Evolutionary conservation across 768 basidiomycete species (phyloP).

Genomic region (Piloderma croceum): DNA sequence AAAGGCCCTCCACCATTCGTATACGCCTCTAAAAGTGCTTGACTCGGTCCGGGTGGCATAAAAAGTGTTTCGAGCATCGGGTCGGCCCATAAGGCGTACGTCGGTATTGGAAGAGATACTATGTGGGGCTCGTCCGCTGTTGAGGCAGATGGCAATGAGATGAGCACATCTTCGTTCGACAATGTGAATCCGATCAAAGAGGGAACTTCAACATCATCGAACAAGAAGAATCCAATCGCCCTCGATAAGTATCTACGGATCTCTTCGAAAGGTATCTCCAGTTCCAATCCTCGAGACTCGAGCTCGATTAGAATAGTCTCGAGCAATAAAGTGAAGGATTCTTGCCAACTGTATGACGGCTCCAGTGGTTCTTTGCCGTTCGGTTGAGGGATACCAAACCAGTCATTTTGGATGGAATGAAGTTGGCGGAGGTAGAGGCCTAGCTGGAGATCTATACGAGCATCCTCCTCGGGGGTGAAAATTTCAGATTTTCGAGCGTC

Average conservation of each 20-base stretch:
- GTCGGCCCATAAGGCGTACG: slow-evolving; percentile 69
- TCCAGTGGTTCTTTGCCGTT: slow-evolving; percentile 19
- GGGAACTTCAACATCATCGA: slow-evolving; percentile 72
- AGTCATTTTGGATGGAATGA: slow-evolving; percentile 73
- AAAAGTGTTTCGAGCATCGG: slow-evolving; percentile 68
- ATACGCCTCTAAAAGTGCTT: slow-evolving; percentile 60
- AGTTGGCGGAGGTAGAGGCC: slow-evolving; percentile 57
- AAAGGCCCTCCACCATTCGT: slow-evolving; percentile 39
- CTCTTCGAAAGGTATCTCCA: slow-evolving; percentile 34
- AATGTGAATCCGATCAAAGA: slow-evolving; percentile 61
- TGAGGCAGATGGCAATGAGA: slow-evolving; percentile 30
- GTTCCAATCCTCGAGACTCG: slow-evolving; percentile 11
- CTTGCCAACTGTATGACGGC: slow-evolving; percentile 67
- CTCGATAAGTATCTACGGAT: slow-evolving; percentile 52
- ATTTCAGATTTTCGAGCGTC: slow-evolving; percentile 31
- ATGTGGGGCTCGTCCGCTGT: slow-evolving; percentile 21
- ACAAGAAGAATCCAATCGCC: slow-evolving; percentile 70
- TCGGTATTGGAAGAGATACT: slow-evolving; percentile 35
- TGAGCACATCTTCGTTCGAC: slow-evolving; percentile 51
- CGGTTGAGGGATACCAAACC: slow-evolving; percentile 48
- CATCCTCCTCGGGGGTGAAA: slow-evolving; percentile 33
- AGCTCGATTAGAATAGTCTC: slow-evolving; percentile 44
- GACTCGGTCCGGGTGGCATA: slow-evolving; percentile 39
- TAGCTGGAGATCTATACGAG: slow-evolving; percentile 52
- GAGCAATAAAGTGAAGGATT: slow-evolving; percentile 56